Evolutionary conservation across 495 filamentous ascomycete genomes (phyloP).

Genomic region (Penicillium simplicissimum): DNA sequence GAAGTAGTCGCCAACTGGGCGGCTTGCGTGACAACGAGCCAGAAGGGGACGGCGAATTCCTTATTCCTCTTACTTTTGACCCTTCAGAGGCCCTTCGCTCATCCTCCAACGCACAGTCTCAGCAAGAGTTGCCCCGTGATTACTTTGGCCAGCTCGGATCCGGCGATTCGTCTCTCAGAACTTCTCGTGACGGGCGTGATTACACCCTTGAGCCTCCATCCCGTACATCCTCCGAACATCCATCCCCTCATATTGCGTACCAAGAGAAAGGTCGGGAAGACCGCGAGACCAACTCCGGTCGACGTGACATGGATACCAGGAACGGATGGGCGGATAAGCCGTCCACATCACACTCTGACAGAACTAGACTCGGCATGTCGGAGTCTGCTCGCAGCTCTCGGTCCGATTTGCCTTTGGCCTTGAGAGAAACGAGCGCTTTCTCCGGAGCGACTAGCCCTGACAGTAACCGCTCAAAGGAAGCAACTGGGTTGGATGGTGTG

Average conservation of each 20-base stretch:
- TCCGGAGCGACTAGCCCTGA: conserved; percentile 38
- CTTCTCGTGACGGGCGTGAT: conserved; percentile 24
- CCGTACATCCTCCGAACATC: conserved; percentile 30
- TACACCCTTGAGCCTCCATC: conserved; percentile 19
- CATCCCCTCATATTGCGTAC: conserved; percentile 86
- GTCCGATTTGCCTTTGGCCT: conserved; percentile 45
- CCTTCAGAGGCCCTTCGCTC: conserved; percentile 66
- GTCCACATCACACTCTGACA: conserved; percentile 56
- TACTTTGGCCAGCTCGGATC: conserved; percentile 24
- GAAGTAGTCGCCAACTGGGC: conserved; percentile 67
- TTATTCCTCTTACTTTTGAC: conserved; percentile 90
- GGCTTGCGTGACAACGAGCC: conserved; percentile 62
- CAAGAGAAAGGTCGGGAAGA: conserved; percentile 78
- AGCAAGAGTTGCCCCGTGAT: conserved; percentile 39
- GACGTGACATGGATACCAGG: conserved; percentile 16
- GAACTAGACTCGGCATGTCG: conserved; percentile 61
- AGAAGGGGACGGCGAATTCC: conserved; percentile 72
- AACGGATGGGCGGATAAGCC: conserved; percentile 52
- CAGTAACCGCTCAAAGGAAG: conserved; percentile 30
- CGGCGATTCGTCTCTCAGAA: conserved; percentile 23
- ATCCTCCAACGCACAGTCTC: conserved; percentile 42
- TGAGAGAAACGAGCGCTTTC: conserved; percentile 36
- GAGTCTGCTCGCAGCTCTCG: conserved; percentile 66
- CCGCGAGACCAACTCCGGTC: conserved; percentile 39
- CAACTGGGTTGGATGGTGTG: conserved; percentile 23